phyloP scores from a whole-genome alignment of 805 yeast species.

The Pichia manshurica region DNA sequence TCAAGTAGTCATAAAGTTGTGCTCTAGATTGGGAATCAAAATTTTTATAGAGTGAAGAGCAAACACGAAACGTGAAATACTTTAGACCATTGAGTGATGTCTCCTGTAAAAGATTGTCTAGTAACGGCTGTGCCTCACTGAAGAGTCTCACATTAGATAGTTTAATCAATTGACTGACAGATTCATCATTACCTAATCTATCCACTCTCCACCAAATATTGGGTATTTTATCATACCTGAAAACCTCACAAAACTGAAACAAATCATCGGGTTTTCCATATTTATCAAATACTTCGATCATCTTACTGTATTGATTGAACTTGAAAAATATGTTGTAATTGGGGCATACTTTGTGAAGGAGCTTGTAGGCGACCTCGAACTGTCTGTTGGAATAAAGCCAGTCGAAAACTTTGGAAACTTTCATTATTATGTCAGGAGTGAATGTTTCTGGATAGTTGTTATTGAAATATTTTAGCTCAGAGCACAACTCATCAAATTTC shows the following conservation, averaged over 20 bases:
- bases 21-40: conserved; percentile 5
- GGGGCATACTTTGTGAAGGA: conserved; percentile 4
- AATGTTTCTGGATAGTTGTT: conserved; percentile 8
- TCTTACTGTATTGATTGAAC: conserved; percentile 12
- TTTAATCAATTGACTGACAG: conserved; percentile 5
- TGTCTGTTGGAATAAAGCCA: conserved; percentile 20
- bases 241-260: conserved; percentile 14
- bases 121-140: neutral
- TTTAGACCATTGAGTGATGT: conserved; percentile 11
- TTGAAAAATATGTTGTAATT: conserved; percentile 14
- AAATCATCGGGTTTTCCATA: conserved; percentile 20
- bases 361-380: conserved; percentile 13
- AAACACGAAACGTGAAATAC: conserved; percentile 5
- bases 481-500: neutral
- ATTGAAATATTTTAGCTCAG: conserved; percentile 6
- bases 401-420: conserved; percentile 17
- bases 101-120: neutral
- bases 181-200: conserved; percentile 5
- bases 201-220: conserved; percentile 8
- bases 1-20: conserved; percentile 3
- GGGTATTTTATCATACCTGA: conserved; percentile 12
- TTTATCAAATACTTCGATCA: conserved; percentile 21
- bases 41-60: conserved; percentile 4
- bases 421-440: conserved; percentile 9
- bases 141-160: conserved; percentile 1